Evolutionary conservation across 1,284 basidiomycete species (phyloP), one percentile per base, ranked within the genome.

Genomic region (Tilletia indica): DNA sequence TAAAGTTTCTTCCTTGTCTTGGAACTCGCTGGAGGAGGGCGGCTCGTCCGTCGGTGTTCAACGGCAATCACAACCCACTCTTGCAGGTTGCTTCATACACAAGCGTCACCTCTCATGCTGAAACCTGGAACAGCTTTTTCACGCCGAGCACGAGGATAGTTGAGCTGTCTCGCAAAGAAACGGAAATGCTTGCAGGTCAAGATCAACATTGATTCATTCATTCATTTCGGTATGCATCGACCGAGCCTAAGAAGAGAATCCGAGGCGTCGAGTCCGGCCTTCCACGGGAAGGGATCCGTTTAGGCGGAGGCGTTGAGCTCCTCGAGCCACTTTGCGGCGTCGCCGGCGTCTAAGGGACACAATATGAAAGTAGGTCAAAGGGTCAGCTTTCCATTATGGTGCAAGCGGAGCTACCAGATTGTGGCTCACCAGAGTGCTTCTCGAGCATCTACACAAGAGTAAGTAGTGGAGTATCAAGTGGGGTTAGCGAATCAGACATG

Each of bases 391-490:
- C 56, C n/a, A 38, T 21, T 31, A 31, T 31, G 25, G 25, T 31
- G 25, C 25, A 31, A 31, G 25, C 25, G 25, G 25, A 31, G 25
- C 2, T 31, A 31, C 25, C 25, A 31, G 25, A 31, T 31, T 31
- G 25, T 31, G 25, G 72, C 75, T 76, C 69, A 78, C 78, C 77
- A 61, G 70, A 72, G 75, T 80, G 72, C 76, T 77, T 80, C 74
- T 79, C 73, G 48, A 80, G 76, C 64, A 80, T 77, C 74, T 78
- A 67, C n/a, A 11, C 51, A 21, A 58, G n/a, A 64, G 25, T 8
- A 1, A 31, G 36, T 8, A 49, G 2, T n/a, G 51, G 51, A n/a
- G 51, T 2, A 54, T 1, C 51, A 54, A 6, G 2, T 8, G 3
- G 21, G 12, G 19, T 3, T 25, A 12, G 56, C 34, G n/a, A 58